Evolutionary conservation across 1,284 basidiomycete species (phyloP).

Genomic region (Polyporus tsugae): DNA sequence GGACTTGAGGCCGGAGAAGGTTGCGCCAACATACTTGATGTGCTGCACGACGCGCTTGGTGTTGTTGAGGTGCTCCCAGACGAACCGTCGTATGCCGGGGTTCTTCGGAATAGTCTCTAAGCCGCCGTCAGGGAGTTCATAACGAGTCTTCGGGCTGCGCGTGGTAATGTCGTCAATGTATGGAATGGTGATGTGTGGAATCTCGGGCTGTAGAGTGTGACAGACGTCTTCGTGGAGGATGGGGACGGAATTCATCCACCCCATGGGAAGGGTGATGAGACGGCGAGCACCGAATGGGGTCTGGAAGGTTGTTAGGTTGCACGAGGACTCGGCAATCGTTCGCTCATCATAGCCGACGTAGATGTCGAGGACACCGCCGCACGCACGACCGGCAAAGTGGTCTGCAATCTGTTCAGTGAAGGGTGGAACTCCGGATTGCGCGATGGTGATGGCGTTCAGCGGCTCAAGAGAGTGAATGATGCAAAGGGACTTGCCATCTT

Average conservation of each 20-base stretch:
- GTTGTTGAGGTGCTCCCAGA: slow-evolving; percentile 42
- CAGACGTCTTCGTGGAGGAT: slow-evolving; percentile 48
- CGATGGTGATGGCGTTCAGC: slow-evolving; percentile 45
- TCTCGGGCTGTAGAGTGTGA: slow-evolving; percentile 46
- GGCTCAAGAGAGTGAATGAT: slow-evolving; percentile 45
- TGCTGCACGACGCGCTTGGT: slow-evolving; percentile 43
- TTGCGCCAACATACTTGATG: slow-evolving; percentile 39
- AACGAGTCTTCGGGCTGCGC: slow-evolving; percentile 36
- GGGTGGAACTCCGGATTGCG: slow-evolving; percentile 39
- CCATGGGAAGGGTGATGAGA: slow-evolving; percentile 45
- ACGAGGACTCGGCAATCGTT: slow-evolving; percentile 35
- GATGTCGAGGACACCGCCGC: slow-evolving; percentile 39
- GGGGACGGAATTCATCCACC: slow-evolving; percentile 49
- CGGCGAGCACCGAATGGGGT: slow-evolving; percentile 34
- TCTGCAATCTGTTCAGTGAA: slow-evolving; percentile 42
- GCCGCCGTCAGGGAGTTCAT: slow-evolving; percentile 30
- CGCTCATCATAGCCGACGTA: slow-evolving; percentile 38
- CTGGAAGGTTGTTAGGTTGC: too few species aligned
- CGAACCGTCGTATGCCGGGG: slow-evolving; percentile 42
- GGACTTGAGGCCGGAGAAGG: too few species aligned
- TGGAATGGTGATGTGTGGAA: slow-evolving; percentile 42
- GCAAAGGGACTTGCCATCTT: slow-evolving; percentile 45
- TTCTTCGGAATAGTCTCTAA: slow-evolving; percentile 43
- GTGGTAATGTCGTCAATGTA: slow-evolving; percentile 45
- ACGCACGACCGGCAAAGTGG: slow-evolving; percentile 29